Evolutionary conservation across 176 grass and related monocot species (phyloP).

Genomic region (Musa beccarii): DNA sequence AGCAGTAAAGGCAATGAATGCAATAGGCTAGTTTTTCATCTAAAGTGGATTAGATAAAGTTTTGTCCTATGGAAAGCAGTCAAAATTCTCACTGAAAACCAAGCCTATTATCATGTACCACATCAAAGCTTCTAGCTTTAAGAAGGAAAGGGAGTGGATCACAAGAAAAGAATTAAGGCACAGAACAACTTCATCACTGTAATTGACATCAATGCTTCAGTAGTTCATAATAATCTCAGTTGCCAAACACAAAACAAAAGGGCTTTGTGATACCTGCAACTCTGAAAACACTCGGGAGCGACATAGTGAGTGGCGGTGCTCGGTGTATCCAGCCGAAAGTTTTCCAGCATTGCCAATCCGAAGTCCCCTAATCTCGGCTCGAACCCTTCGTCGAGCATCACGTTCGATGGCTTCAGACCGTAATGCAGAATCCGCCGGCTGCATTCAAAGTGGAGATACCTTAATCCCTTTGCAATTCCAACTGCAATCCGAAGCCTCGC

Average conservation of each 20-base stretch:
- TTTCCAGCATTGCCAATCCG: constrained; percentile 46
- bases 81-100: neutral
- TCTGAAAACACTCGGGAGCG: constrained; percentile 80
- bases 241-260: constrained; percentile 9
- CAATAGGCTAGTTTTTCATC: neutral
- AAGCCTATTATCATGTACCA: neutral
- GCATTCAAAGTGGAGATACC: constrained; percentile 84
- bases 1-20: neutral
- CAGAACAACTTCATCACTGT: neutral
- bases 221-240: neutral
- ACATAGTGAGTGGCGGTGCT: constrained; percentile 30
- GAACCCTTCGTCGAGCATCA: constrained; percentile 73
- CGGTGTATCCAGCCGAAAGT: constrained; percentile 19
- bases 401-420: constrained; percentile 70
- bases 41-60: neutral
- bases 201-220: neutral
- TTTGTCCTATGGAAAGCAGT: neutral
- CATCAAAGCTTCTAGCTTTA: neutral
- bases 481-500: constrained; percentile 63
- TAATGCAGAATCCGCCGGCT: constrained; percentile 59
- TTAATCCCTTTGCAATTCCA: constrained; percentile 66
- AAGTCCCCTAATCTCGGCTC: constrained; percentile 64
- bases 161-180: neutral
- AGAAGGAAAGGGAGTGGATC: neutral
- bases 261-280: constrained; percentile 43